Conservation (phyloP, 2,329 filamentous ascomycete genomes). For the Periconia macrospinosa region DNA sequence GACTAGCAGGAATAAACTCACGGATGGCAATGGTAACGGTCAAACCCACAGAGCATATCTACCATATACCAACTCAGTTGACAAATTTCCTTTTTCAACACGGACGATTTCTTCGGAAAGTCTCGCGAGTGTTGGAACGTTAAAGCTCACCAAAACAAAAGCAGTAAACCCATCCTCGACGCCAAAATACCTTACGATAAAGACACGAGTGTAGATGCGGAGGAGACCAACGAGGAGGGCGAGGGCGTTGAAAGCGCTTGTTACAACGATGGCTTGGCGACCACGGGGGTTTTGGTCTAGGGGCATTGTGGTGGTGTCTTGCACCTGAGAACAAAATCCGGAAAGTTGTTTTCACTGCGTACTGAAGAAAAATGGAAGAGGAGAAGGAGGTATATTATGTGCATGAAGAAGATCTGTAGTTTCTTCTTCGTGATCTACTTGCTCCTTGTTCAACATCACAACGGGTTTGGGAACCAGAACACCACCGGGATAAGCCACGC, state of each 20-base stretch:
- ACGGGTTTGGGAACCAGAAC: too few relatives aligned
- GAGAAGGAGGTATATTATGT: too few relatives aligned
- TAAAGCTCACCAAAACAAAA: constrained; percentile 25
- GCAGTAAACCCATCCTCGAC: constrained; percentile 33
- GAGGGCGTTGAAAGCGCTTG: constrained; percentile 29
- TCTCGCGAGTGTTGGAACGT: background rate
- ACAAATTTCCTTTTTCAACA: background rate
- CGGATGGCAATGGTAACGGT: constrained; percentile 32
- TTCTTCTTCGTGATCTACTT: too few relatives aligned
- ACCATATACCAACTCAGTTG: background rate
- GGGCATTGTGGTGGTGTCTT: background rate
- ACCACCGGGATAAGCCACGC: too few relatives aligned
- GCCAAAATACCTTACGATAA: constrained; percentile 28
- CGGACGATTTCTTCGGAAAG: background rate
- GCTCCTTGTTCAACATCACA: too few relatives aligned
- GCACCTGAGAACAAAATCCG: background rate
- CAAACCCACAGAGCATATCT: constrained; percentile 32
- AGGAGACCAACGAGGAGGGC: constrained; percentile 24
- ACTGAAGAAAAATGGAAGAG: too few relatives aligned
- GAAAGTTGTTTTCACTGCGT: too few relatives aligned
- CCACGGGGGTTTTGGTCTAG: constrained; percentile 24
- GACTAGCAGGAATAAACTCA: constrained; percentile 12
- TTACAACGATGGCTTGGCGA: constrained; percentile 21
- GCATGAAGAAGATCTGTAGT: too few relatives aligned
- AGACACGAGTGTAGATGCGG: constrained; percentile 34